Percentiles rank a stretch among this genome's conserved stretches.
Conservation (phyloP, 1,139 yeast genomes). For the Sugiyamaella pinicola region DNA sequence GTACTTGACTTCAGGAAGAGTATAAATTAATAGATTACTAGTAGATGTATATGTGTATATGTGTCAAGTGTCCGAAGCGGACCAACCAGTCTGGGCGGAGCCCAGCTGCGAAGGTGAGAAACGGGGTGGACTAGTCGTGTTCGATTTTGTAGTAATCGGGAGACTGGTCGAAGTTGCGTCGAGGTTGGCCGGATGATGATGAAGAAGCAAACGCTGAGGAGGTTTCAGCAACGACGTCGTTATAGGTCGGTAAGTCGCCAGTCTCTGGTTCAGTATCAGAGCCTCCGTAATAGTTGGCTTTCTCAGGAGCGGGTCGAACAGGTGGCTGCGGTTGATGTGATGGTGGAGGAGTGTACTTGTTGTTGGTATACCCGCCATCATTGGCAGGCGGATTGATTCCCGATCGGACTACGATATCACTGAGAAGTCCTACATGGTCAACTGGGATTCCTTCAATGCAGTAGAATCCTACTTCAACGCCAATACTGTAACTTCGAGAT, state of each 20-base stretch:
- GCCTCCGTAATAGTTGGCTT: neutral
- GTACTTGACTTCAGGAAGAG: neutral
- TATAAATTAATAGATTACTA: constrained; percentile 7
- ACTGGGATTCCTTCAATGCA: constrained; percentile 34
- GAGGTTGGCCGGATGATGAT: neutral
- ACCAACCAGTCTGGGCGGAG: neutral
- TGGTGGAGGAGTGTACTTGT: constrained; percentile 1
- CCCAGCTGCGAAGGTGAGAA: constrained; percentile 1
- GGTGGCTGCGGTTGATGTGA: constrained; percentile 7
- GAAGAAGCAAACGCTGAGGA: neutral
- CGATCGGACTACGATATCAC: constrained; percentile 31
- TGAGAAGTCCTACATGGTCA: constrained; percentile 30
- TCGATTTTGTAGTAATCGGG: constrained; percentile 31
- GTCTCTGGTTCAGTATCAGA: constrained; percentile 7
- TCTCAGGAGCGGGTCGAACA: constrained; percentile 2
- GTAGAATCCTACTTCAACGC: constrained; percentile 52
- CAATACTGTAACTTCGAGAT: constrained; percentile 50
- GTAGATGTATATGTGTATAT: neutral
- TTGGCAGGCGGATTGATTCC: constrained; percentile 28
- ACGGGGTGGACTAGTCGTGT: constrained; percentile 27
- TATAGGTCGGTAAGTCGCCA: constrained; percentile 28
- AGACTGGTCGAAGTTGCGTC: constrained; percentile 32
- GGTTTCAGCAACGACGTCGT: constrained; percentile 26
- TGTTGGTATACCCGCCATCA: neutral
- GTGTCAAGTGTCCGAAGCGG: no score